phyloP scores from a whole-genome alignment of 306 rosid species.

The Urtica urens region DNA sequence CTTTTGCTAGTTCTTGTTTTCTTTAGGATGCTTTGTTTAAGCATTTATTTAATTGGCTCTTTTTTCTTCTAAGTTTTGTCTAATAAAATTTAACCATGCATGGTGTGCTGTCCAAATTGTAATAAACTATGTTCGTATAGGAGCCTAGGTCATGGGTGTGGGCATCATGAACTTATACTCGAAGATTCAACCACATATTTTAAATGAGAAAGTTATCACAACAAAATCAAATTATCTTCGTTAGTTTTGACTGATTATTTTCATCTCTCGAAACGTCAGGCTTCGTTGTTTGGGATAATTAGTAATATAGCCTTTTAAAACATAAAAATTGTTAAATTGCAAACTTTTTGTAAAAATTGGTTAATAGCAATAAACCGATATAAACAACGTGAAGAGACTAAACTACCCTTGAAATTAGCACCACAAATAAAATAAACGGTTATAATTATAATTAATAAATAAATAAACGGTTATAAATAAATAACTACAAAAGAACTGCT shows the following conservation, averaged over 20 bases:
- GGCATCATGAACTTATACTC: background rate
- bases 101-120: background rate
- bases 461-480: no score
- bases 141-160: slow-evolving; percentile 6
- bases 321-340: no score
- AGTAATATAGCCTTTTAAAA: no score
- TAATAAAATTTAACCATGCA: no score
- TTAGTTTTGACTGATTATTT: slow-evolving; percentile 2
- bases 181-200: background rate
- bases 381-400: no score
- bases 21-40: background rate
- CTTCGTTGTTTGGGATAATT: no score
- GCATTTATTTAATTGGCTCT: background rate
- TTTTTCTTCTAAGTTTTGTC: background rate
- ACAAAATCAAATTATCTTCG: background rate
- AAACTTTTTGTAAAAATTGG: no score
- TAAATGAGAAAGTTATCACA: background rate
- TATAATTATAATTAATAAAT: no score
- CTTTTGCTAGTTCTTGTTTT: background rate
- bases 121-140: background rate
- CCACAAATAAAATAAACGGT: no score
- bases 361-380: no score
- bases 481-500: no score
- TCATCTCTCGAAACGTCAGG: slow-evolving; percentile 1
- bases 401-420: no score